Evolutionary conservation across 208 protist species (phyloP).

Genomic region (Naegleria lovaniensis): DNA sequence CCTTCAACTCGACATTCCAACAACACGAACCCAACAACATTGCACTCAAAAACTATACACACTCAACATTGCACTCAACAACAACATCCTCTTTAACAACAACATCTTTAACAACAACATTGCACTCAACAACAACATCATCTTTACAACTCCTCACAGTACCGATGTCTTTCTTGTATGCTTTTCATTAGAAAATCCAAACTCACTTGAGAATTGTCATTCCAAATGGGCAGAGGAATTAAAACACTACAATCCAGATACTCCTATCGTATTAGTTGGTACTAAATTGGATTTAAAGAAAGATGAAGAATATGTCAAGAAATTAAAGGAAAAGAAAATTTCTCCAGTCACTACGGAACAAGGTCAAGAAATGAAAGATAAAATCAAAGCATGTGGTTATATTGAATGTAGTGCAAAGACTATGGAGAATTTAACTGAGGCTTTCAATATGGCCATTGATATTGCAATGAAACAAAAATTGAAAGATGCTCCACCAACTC

Average conservation of each 20-base stretch:
- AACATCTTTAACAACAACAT: background rate
- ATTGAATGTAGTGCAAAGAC: conserved; percentile 19
- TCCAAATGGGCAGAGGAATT: background rate
- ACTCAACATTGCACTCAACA: too few relatives aligned
- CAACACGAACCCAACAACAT: too few relatives aligned
- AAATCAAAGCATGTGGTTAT: conserved; percentile 36
- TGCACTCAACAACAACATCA: background rate
- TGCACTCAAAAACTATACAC: too few relatives aligned
- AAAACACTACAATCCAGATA: background rate
- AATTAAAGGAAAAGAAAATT: conserved; percentile 36
- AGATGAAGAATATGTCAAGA: conserved; percentile 36
- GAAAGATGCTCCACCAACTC: background rate
- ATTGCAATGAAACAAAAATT: background rate
- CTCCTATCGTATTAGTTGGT: background rate
- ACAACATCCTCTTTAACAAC: too few relatives aligned
- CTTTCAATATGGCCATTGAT: background rate
- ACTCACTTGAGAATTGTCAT: conserved; percentile 57
- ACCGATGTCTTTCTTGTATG: conserved; percentile 72
- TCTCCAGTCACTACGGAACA: conserved; percentile 41
- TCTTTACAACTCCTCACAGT: background rate
- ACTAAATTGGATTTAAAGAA: conserved; percentile 15
- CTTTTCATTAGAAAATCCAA: conserved; percentile 60
- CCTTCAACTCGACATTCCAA: too few relatives aligned
- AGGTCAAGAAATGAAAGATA: conserved; percentile 39
- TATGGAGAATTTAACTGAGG: background rate